phyloP scores from a whole-genome alignment of 2,329 filamentous ascomycete species.

The Cladosporium sp. region DNA sequence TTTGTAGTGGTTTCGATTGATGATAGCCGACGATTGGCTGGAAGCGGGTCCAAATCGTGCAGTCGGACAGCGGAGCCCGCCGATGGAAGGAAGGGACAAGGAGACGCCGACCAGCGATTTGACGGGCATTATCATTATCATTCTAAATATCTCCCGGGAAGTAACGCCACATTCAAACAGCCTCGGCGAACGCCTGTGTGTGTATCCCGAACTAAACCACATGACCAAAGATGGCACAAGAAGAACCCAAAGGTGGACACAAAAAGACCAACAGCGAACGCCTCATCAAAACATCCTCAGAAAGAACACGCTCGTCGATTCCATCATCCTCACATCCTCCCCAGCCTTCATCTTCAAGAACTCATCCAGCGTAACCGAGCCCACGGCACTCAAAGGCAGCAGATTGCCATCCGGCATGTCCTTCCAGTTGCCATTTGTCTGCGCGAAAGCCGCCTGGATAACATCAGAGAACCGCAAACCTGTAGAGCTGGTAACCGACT shows the following conservation, averaged over 20 bases:
- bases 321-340: constrained; percentile 12
- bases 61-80: not conserved
- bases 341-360: constrained; percentile 5
- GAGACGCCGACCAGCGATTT: not conserved
- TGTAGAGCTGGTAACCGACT: not conserved
- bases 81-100: not conserved
- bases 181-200: not conserved
- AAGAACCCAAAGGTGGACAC: not conserved
- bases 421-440: constrained; percentile 10
- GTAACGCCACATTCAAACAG: not conserved
- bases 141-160: not conserved
- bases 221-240: not conserved
- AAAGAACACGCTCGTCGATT: constrained; percentile 2
- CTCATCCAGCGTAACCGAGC: not conserved
- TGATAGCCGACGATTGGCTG: constrained; percentile 18
- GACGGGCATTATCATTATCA: constrained; percentile 2
- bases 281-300: not conserved
- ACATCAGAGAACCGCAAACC: constrained; percentile 9
- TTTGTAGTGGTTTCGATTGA: constrained; percentile 1
- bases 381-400: constrained; percentile 7
- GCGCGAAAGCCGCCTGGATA: not conserved
- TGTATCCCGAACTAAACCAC: not conserved
- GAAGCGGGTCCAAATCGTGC: not conserved
- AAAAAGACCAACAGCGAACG: not conserved
- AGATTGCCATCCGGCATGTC: constrained; percentile 4